Base-by-base conservation (phyloP, 164 flowering plant species). In the Paratinospora sagittata region DNA sequence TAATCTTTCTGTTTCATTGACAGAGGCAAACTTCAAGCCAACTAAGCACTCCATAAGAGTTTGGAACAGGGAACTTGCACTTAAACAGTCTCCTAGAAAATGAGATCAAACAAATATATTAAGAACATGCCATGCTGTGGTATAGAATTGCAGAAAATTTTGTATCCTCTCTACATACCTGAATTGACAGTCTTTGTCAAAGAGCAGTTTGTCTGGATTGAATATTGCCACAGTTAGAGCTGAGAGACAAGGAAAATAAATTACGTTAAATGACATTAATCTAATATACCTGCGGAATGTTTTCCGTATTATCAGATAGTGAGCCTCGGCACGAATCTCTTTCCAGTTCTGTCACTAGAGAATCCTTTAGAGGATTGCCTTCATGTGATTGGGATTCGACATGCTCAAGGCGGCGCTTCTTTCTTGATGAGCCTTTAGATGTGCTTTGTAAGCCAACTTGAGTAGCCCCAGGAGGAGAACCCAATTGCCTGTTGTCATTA, bases 1-100 rank as follows among this genome's bases (percentile, higher is more conserved):
- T 16, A 57, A 68, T 60, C 81, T 83, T 41, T 81, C 87, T 33
- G 74, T 65, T 70, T 80, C 81, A 74, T 66, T 63, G 16, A 69
- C 68, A 2, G 80, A 27, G 8, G 87, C 84, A 11, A 91, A 67
- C 76, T 90, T 85, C 90, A 93, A 81, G 81, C 91, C 96, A 52
- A 87, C 74, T 65, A 88, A 66, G 70, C 77, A 76, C 79, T 93
- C 93, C 39, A 86, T 63, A 71, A 91, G 85, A 66, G 70, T 80
- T 75, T 84, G 94, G 74, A 83, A 90, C 69, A 82, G 30, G 76
- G 90, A 88, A 64, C 65, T 78, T 66, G 75, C 69, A 63, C 26
- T 55, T 41, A 39, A 64, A 60, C 52, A 82, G 74, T 60, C 81
- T 70, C 83, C 90, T 86, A 63, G 11, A 74, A 70, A 73, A 30